Percentiles rank a stretch among this genome's conserved stretches.
These are phyloP conservation scores for Phaseolus coccineus DNA, from an alignment of 331 rosid species.

Conservation along the genomic window DNA sequence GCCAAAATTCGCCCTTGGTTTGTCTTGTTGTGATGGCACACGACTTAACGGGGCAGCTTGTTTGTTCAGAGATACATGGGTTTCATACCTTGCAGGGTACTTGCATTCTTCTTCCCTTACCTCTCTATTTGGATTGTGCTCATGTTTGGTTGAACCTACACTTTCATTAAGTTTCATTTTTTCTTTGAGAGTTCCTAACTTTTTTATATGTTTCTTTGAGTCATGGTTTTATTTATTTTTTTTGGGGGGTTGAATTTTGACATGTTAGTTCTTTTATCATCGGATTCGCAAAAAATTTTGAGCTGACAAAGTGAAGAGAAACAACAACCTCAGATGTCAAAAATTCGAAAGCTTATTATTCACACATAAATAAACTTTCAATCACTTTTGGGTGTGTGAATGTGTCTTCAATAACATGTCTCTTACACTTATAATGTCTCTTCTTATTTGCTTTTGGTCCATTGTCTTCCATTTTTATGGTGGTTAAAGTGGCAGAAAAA, in stretches of 20 bases:
- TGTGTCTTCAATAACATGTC: too few relatives aligned
- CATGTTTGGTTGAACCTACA: slow-evolving; percentile 13
- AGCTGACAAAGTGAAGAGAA: too few relatives aligned
- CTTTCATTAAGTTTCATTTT: slow-evolving; percentile 18
- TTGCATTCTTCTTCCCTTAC: not conserved
- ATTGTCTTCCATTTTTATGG: too few relatives aligned
- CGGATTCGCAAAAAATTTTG: too few relatives aligned
- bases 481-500: too few relatives aligned
- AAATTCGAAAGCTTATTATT: too few relatives aligned
- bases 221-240: not conserved
- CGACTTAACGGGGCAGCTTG: slow-evolving; percentile 62
- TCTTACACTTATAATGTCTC: too few relatives aligned
- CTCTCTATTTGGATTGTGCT: slow-evolving; percentile 24
- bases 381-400: too few relatives aligned
- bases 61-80: slow-evolving; percentile 91
- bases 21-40: slow-evolving; percentile 46
- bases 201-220: not conserved
- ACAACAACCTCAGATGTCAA: too few relatives aligned
- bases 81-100: slow-evolving; percentile 84
- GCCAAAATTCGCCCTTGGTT: slow-evolving; percentile 44
- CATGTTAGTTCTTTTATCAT: too few relatives aligned
- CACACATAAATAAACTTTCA: too few relatives aligned
- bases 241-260: not conserved
- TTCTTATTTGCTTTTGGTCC: too few relatives aligned
- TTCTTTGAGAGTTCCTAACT: not conserved